Conservation (phyloP, 176 grass and related monocot species). For the Lolium multiflorum region DNA sequence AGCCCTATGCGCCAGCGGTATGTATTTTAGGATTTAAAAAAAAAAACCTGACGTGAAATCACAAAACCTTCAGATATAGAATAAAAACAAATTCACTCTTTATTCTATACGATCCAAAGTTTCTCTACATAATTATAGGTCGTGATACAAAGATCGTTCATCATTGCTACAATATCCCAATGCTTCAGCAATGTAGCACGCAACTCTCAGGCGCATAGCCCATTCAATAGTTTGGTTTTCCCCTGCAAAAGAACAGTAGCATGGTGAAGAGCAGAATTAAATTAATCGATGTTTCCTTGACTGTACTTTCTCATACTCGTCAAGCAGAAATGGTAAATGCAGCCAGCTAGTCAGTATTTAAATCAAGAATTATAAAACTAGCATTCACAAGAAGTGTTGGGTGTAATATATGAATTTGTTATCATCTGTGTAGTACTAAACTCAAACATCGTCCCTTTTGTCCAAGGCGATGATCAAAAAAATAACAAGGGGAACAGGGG, state of each 20-base stretch:
- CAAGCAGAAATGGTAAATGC: neutral
- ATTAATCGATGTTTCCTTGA: neutral
- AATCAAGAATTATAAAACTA: conserved; percentile 6
- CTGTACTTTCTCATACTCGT: neutral
- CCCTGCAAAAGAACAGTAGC: conserved; percentile 62
- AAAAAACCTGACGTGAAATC: too few species aligned
- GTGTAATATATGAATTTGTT: neutral
- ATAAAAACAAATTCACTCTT: too few species aligned
- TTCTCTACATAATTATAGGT: too few species aligned
- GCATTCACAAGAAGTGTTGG: neutral
- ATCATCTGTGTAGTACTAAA: neutral
- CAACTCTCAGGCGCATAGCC: conserved; percentile 95
- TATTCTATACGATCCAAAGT: too few species aligned
- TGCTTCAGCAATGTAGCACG: conserved; percentile 84
- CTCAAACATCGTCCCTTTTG: neutral
- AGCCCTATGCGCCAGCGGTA: too few species aligned
- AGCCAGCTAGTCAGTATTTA: neutral
- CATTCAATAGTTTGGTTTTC: conserved; percentile 94
- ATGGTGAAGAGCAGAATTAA: conserved; percentile 35
- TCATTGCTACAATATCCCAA: conserved; percentile 81
- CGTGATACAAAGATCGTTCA: conserved; percentile 83
- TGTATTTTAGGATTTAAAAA: too few species aligned
- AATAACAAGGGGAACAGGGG: neutral
- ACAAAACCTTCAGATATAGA: too few species aligned
- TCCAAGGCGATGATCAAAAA: neutral